phyloP scores from a whole-genome alignment of 768 basidiomycete genomes.

The Cystofilobasidium ferigula region DNA sequence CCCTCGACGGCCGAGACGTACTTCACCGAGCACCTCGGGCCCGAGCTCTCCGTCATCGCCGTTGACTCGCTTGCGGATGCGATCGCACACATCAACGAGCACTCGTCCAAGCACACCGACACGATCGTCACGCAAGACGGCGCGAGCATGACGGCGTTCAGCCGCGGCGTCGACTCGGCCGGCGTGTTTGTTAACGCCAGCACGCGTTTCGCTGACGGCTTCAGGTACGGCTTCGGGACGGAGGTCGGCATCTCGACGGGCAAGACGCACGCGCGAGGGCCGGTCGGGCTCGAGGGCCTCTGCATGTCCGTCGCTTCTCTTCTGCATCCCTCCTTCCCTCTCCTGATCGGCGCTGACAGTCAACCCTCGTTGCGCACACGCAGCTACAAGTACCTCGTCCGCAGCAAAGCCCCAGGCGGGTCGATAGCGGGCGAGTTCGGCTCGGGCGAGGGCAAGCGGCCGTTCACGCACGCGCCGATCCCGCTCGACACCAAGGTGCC shows the following conservation, averaged over 20 bases:
- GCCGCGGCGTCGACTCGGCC: conserved; percentile 77
- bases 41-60: conserved; percentile 67
- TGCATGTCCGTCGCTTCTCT: conserved; percentile 14
- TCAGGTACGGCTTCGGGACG: conserved; percentile 91
- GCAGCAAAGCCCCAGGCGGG: conserved; percentile 59
- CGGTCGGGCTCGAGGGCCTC: conserved; percentile 59
- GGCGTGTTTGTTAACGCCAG: conserved; percentile 91
- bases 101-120: conserved; percentile 94
- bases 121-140: conserved; percentile 75
- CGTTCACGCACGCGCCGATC: conserved; percentile 43
- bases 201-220: conserved; percentile 93
- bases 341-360: too few species aligned
- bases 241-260: conserved; percentile 98
- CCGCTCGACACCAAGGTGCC: conserved; percentile 10
- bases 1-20: conserved; percentile 56
- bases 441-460: conserved; percentile 53
- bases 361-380: conserved; percentile 52
- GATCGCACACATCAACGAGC: conserved; percentile 77
- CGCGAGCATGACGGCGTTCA: conserved; percentile 55
- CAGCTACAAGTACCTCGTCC: conserved; percentile 90
- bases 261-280: conserved; percentile 88
- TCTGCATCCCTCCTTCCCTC: not conserved
- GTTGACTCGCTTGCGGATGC: conserved; percentile 63
- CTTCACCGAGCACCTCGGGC: conserved; percentile 74
- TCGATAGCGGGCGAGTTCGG: conserved; percentile 85